Evolutionary conservation across 2,329 filamentous ascomycete genomes (phyloP).

Genomic region (Phialophora macrospora): DNA sequence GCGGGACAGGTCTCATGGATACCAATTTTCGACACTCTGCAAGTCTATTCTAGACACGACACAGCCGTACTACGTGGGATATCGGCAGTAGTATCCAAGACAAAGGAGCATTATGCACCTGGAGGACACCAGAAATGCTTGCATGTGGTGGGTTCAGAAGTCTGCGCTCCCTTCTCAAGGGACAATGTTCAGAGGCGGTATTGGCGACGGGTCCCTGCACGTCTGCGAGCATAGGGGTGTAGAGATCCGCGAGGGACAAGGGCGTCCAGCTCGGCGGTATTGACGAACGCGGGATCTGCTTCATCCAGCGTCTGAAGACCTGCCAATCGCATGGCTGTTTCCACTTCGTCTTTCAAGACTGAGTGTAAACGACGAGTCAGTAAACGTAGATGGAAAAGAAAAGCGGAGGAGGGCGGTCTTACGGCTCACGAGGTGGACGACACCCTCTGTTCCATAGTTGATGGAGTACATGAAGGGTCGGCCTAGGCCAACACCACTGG

Average conservation of each 20-base stretch:
- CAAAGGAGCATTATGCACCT: background rate
- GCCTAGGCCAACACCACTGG: slow-evolving; percentile 60
- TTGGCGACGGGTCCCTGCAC: slow-evolving; percentile 2
- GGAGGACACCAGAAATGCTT: background rate
- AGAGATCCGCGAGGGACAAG: slow-evolving; percentile 51
- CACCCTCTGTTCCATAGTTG: slow-evolving; percentile 60
- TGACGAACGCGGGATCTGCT: slow-evolving; percentile 65
- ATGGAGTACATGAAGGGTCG: slow-evolving; percentile 59
- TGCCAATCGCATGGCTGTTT: slow-evolving; percentile 69
- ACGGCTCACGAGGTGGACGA: slow-evolving; percentile 55
- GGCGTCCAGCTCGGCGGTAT: slow-evolving; percentile 54
- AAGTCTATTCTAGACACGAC: background rate
- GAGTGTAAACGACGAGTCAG: slow-evolving; percentile 45
- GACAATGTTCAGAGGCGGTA: slow-evolving; percentile 13
- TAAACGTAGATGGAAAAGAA: slow-evolving; percentile 52
- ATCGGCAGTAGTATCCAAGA: background rate
- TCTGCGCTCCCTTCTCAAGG: background rate
- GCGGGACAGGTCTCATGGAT: no score
- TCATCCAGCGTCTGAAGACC: slow-evolving; percentile 66
- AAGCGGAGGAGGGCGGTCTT: slow-evolving; percentile 45
- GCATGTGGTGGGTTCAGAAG: background rate
- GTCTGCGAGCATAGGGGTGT: slow-evolving; percentile 51
- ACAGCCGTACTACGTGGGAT: background rate
- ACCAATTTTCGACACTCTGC: background rate
- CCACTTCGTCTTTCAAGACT: slow-evolving; percentile 67